Base-by-base conservation (phyloP, 805 yeast genomes). In the Kodamaea neixiangensis region DNA sequence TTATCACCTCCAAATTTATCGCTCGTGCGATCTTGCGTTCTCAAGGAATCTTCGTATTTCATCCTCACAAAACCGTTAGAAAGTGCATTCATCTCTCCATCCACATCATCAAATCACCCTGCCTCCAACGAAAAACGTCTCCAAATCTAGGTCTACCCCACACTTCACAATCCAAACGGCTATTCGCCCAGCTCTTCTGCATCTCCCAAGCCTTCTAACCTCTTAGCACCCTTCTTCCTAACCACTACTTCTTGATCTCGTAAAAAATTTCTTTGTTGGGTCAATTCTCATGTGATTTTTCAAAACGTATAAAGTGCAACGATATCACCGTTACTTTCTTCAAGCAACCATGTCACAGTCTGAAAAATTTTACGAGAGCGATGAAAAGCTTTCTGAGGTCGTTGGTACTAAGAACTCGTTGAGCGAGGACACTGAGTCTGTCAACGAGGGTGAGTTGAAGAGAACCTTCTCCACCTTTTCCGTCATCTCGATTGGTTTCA, bases 401-500 rank as follows among this genome's bases (percentile, higher is more conserved):
- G 37, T 33, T 34, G 44, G 35, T 5, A 33, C 35, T 17, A 33
- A 41, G 18, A 44, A 22, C 20, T 47, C 49, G 14, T 25, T 25
- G 31, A 25, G 10, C 20, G 34, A 33, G 21, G 49, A 46, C 20
- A 18, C 3, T 15, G 43, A 39, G 35, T 45, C 49, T 50, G 44
- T 54, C 50, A 37, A 48, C 25, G 20, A 47, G 1, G 48, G 57
- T 13, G 72, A 65, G 53, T 64, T 66, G 47, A 63, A 63, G 38
- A 62, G 76, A 55, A 71, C 70, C 20, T 73, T 73, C 47, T 68
- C 73, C 1, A 66, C 71, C 20, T 72, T 68, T 64, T 69, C 75
- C 1, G 65, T 73, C 25, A 63, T 72, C 13, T 72, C 72, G 11
- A 66, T 73, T 53, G 76, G 77, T 7, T 73, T 73, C 58, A 73